Percentiles rank a stretch among this genome's conserved stretches.
These are phyloP conservation scores for Picea sitchensis DNA, from an alignment of 75 land plant genomes.

Conservation along the genomic window DNA sequence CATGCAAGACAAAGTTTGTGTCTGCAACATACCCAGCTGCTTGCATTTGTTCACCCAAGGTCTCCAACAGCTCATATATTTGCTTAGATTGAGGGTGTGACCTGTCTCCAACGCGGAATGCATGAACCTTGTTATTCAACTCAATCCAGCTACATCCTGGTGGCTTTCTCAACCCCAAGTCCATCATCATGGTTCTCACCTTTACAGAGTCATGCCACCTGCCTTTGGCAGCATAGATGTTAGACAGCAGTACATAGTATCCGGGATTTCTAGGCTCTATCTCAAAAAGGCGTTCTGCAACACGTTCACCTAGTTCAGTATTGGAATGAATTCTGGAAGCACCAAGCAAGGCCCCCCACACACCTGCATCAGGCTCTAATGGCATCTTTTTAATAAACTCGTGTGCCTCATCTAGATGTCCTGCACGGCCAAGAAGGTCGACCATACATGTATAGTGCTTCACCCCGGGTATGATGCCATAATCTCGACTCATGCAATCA, in stretches of 20 bases:
- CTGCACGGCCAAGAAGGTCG: constrained; percentile 27
- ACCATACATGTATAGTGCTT: constrained; percentile 25
- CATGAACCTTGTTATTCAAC: constrained; percentile 13
- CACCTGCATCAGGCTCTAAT: neutral
- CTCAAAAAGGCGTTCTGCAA: neutral
- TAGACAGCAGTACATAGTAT: constrained; percentile 18
- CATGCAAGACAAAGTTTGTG: constrained; percentile 7
- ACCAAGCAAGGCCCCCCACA: constrained; percentile 19
- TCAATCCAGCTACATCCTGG: constrained; percentile 16
- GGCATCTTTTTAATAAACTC: constrained; percentile 7
- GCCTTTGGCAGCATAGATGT: constrained; percentile 17
- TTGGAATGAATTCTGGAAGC: constrained; percentile 14
- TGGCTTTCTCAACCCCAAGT: neutral
- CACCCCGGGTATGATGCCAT: constrained; percentile 3
- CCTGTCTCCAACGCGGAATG: constrained; percentile 7
- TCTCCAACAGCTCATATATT: constrained; percentile 6
- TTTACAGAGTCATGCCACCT: neutral
- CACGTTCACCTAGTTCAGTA: constrained; percentile 3
- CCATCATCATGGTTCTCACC: neutral
- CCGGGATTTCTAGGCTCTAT: constrained; percentile 15
- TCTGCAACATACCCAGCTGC: constrained; percentile 11
- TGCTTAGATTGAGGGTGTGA: constrained; percentile 9
- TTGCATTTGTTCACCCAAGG: neutral
- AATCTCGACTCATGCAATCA: constrained; percentile 10
- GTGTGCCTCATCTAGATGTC: constrained; percentile 12